Evolutionary conservation across 306 rosid genomes (phyloP), one percentile per base, ranked within the genome.

Genomic region (Prunus fruticosa): DNA sequence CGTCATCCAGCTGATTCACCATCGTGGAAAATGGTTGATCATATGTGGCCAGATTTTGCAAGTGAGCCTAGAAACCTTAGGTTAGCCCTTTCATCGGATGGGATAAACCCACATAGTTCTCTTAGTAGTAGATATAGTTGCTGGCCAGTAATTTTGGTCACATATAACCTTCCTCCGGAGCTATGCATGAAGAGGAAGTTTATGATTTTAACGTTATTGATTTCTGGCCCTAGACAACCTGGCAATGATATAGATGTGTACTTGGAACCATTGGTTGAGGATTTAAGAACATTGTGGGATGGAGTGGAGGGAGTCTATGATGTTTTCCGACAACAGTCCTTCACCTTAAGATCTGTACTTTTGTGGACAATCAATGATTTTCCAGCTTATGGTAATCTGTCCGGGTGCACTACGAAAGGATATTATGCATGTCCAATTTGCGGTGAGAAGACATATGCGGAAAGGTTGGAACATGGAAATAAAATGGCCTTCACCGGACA

Each of bases 231-330:
- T 13, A 61, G 4, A 47, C 16, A 47, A 3, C 51, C 16, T 9
- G 16, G 51, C 11, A 47, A 47, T 47, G 14, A 47, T 23, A 86
- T 71, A 86, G 38, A 61, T 25, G n/a, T 61, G 18, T 27, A 25
- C 9, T 27, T 61, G 38, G 19, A 3, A 4, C 34, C 34, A 32
- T 32, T 4, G 34, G 34, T 32, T 32, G 6, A 32, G 38, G 38
- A 32, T 5, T 61, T 61, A 5, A 25, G 30, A 7, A 25, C 5
- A 11, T 15, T 61, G 15, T 61, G 66, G 66, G 20, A 27, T 6
- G 38, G 66, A 14, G n/a, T 25, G 2, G 15, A 28, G 11, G 19
- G 66, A 61, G 38, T 27, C 8, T 61, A 61, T 61, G 38, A 61
- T 61, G 41, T 14, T 23, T 1, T 6, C 0, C 4, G 23, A 52